Conservation (phyloP, 1,139 yeast species). For the Zhuliangozyma parablackwelliae region DNA sequence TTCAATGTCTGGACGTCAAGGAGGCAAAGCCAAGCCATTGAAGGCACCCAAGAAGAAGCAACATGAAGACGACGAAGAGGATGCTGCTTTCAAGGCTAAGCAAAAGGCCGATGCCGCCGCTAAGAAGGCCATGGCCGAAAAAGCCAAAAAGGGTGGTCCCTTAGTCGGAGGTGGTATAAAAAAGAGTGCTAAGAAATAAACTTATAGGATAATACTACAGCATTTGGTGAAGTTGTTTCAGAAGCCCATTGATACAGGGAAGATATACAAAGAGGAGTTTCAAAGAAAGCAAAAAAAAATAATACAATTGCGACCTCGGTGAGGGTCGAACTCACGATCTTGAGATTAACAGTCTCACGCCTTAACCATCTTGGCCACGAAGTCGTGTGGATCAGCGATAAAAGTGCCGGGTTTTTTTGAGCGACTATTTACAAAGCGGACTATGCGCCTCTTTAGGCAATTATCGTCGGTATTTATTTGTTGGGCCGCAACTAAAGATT, state of each 20-base stretch:
- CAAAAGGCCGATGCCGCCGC: conserved; percentile 95
- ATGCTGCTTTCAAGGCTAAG: conserved; percentile 83
- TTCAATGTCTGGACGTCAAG: conserved; percentile 68
- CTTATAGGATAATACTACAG: neutral
- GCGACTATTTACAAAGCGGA: neutral
- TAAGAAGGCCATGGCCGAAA: conserved; percentile 81
- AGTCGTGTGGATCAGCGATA: conserved; percentile 1
- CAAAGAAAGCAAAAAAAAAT: neutral
- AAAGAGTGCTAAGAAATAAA: conserved; percentile 69
- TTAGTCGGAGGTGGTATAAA: conserved; percentile 91
- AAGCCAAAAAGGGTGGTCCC: conserved; percentile 88
- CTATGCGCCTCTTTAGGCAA: too few relatives aligned
- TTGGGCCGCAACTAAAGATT: too few relatives aligned
- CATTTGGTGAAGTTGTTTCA: neutral
- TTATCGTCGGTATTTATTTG: too few relatives aligned
- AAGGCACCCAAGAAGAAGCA: conserved; percentile 70
- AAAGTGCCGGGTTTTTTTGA: neutral
- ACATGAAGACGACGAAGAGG: conserved; percentile 80
- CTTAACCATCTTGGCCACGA: conserved; percentile 7
- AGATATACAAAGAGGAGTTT: too few relatives aligned
- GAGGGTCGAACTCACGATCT: conserved; percentile 8
- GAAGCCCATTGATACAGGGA: neutral
- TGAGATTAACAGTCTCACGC: conserved; percentile 7
- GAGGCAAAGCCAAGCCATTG: conserved; percentile 67
- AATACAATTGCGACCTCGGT: conserved; percentile 3